Conservation (phyloP, 2,329 filamentous ascomycete genomes). For the Coleophoma eucalyptorum region DNA sequence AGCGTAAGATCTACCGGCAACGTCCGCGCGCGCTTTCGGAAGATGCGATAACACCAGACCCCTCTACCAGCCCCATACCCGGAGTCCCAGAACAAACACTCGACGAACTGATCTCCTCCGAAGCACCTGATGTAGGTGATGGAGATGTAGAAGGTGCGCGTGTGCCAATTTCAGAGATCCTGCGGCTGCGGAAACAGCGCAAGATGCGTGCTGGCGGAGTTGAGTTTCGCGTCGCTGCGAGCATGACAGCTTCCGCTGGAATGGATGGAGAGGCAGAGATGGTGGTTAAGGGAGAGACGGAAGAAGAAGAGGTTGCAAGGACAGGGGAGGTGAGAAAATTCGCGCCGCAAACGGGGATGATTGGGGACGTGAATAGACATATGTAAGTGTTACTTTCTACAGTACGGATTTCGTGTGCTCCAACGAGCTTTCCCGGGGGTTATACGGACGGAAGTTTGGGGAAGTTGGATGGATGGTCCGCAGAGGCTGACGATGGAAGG, state of each 20-base stretch:
- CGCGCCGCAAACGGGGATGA: constrained; percentile 66
- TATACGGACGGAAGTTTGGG: constrained; percentile 2
- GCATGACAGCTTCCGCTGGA: neutral
- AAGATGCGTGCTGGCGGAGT: constrained; percentile 49
- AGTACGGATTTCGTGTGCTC: neutral
- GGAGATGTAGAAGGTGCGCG: constrained; percentile 28
- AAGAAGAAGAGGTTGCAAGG: constrained; percentile 2
- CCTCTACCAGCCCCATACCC: constrained; percentile 5
- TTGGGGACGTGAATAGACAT: constrained; percentile 68
- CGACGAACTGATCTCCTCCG: constrained; percentile 23
- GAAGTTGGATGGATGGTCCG: constrained; percentile 6
- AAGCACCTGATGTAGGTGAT: constrained; percentile 4
- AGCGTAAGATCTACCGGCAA: constrained; percentile 56
- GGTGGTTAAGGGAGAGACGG: constrained; percentile 8
- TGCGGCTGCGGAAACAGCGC: constrained; percentile 49
- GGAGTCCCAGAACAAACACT: constrained; percentile 18
- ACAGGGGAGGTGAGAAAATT: constrained; percentile 48
- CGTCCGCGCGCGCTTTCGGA: constrained; percentile 29
- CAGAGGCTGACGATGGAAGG: constrained; percentile 66
- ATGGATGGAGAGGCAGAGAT: constrained; percentile 26
- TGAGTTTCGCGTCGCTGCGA: constrained; percentile 40
- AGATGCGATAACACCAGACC: constrained; percentile 14
- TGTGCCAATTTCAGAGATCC: constrained; percentile 44
- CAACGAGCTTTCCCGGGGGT: neutral
- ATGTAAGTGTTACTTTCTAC: constrained; percentile 62